Evolutionary conservation across 164 flowering plant genomes (phyloP), one percentile per base, ranked within the genome.

Genomic region (Dillenia suffruticosa): DNA sequence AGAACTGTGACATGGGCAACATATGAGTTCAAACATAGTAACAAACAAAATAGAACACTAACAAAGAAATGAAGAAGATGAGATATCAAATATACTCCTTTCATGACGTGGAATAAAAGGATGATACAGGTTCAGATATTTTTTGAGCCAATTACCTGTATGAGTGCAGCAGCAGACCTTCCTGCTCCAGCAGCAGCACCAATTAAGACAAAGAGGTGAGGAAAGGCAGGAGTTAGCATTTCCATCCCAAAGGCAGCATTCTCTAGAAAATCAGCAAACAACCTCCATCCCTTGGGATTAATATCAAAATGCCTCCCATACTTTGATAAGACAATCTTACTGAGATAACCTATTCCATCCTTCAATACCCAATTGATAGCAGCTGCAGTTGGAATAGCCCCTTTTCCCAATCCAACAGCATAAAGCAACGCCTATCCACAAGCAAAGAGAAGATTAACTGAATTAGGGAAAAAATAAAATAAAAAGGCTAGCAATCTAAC

Each of bases 231-330:
- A 59, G 99, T 92, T n/a, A 88, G 61, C 65, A 95, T 84, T 80
- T 92, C 99, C 87, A 89, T 32, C 45, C 99, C 97, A 80, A 69
- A 95, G 12, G 99, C 97, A 68, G 83, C 79, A 69, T 95, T 95
- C 75, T 95, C 99, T 70, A 95, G 65, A 44, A 95, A 81, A 80
- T 95, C 97, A 4, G 99, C 97, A 80, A 91, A 95, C 59, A 91
- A 64, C 70, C 99, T 88, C 99, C 99, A 95, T 5, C 97, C 97
- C 70, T 95, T 95, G 1, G 99, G 99, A 76, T 95, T 53, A 22
- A 95, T 96, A 80, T 91, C 99, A 74, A 95, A 95, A 77, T 95
- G 97, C 11, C 99, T 87, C 7, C 97, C 99, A 73, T 76, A 95
- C 54, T 89, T 89, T 7, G 99, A 91, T 59, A 92, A 62, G 56